A percentile compares a stretch with the other conserved stretches of the same genome.
phyloP scores from a whole-genome alignment of 345 rosid species.

The Salix udensis region DNA sequence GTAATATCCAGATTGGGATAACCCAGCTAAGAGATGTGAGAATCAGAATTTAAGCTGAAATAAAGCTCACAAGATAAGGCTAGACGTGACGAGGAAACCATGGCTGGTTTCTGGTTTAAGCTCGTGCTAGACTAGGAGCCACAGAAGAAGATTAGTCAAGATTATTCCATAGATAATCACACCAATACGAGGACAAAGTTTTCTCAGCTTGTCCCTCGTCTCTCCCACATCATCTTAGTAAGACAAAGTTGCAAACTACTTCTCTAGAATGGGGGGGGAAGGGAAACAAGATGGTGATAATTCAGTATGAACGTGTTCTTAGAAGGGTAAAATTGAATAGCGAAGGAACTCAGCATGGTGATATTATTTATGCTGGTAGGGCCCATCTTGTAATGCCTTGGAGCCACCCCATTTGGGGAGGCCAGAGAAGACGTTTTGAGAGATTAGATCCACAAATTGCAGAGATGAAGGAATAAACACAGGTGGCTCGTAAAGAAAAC shows the following conservation, averaged over 20 bases:
- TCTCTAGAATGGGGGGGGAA: no score
- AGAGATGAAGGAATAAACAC: slow-evolving; percentile 9
- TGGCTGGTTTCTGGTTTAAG: no score
- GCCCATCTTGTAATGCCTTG: slow-evolving; percentile 6
- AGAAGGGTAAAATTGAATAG: background rate
- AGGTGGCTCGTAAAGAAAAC: slow-evolving; percentile 34
- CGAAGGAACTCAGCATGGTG: slow-evolving; percentile 1
- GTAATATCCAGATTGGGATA: background rate
- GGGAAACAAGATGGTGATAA: no score
- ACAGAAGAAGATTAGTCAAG: no score
- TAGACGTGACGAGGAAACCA: no score
- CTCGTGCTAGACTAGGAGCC: no score
- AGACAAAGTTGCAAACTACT: no score
- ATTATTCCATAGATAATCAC: no score
- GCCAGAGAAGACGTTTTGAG: background rate
- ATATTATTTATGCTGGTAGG: background rate
- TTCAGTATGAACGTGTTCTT: no score
- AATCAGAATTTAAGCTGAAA: slow-evolving; percentile 16
- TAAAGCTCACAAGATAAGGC: background rate
- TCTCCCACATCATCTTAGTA: no score
- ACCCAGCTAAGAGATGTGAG: background rate
- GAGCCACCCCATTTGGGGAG: slow-evolving; percentile 31
- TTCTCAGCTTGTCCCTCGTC: no score
- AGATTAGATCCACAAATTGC: slow-evolving; percentile 25
- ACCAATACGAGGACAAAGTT: no score